Percentiles rank a stretch among this genome's conserved stretches.
phyloP scores from a whole-genome alignment of 306 rosid genomes.

The Fagus crenata region DNA sequence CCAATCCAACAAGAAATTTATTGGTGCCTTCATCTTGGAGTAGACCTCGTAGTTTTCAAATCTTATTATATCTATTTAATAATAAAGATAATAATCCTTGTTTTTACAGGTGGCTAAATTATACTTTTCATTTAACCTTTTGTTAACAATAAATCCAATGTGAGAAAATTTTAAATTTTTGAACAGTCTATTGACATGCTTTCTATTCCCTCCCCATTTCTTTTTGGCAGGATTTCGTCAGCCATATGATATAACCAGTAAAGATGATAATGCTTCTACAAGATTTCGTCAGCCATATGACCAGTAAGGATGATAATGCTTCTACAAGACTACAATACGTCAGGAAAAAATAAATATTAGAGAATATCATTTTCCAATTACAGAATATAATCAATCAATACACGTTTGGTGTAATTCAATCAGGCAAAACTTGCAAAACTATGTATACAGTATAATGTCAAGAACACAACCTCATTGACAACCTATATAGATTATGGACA shows the following conservation, averaged over 20 bases:
- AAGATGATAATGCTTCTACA: neutral
- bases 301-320: neutral
- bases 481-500: conserved; percentile 31
- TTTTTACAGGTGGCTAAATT: neutral
- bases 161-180: neutral
- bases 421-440: conserved; percentile 26
- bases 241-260: neutral
- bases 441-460: neutral
- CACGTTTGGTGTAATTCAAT: conserved; percentile 19
- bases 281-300: neutral
- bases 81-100: no score
- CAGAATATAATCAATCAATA: conserved; percentile 9
- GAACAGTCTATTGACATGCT: neutral
- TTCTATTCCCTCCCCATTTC: neutral
- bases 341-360: neutral
- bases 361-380: neutral
- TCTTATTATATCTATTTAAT: no score
- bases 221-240: neutral
- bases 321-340: neutral
- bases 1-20: no score
- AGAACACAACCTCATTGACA: conserved; percentile 18
- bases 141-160: no score
- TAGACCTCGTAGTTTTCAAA: no score
- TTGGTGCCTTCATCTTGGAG: no score
- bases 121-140: neutral